Evolutionary conservation across 2,329 filamentous ascomycete species (phyloP).

Genomic region (Aspergillus sp.): DNA sequence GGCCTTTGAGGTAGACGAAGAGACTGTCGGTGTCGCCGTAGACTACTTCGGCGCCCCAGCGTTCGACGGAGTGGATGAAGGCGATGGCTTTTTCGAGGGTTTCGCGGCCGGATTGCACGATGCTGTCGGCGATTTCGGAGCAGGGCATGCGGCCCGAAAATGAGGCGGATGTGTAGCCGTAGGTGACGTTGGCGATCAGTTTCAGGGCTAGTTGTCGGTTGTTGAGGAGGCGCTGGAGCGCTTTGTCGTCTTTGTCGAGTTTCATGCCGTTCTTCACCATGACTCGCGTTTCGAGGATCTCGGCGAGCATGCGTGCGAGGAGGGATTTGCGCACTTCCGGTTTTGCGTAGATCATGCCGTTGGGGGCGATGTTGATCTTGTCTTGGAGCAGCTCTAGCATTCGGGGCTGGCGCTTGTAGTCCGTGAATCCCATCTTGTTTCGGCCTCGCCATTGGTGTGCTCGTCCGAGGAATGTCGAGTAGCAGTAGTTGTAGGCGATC

Average conservation of each 20-base stretch:
- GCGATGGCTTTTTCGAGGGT: slow-evolving; percentile 93
- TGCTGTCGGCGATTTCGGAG: slow-evolving; percentile 95
- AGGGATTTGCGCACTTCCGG: slow-evolving; percentile 83
- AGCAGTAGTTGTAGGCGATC: slow-evolving; percentile 99
- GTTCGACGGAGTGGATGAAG: slow-evolving; percentile 80
- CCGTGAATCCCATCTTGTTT: slow-evolving; percentile 91
- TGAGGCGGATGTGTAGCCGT: slow-evolving; percentile 94
- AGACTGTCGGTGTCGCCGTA: slow-evolving; percentile 97
- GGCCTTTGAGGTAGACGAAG: slow-evolving; percentile 85
- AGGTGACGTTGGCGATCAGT: slow-evolving; percentile 97
- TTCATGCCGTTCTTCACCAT: slow-evolving; percentile 99
- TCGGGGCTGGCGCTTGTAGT: slow-evolving; percentile 76
- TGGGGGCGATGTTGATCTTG: slow-evolving; percentile 88
- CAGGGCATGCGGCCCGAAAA: slow-evolving; percentile 98
- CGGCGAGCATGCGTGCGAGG: slow-evolving; percentile 91
- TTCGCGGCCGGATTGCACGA: slow-evolving; percentile 93
- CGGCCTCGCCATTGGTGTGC: slow-evolving; percentile 84
- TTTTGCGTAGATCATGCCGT: slow-evolving; percentile 94
- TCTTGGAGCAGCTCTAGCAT: slow-evolving; percentile 78
- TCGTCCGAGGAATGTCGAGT: slow-evolving; percentile 90
- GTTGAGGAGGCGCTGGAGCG: slow-evolving; percentile 82
- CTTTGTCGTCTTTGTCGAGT: slow-evolving; percentile 81
- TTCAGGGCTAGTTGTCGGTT: slow-evolving; percentile 94
- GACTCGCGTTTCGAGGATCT: slow-evolving; percentile 91
- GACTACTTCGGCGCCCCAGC: slow-evolving; percentile 94